phyloP scores from a whole-genome alignment of 2,329 filamentous ascomycete species.

The Fusarium sp. region DNA sequence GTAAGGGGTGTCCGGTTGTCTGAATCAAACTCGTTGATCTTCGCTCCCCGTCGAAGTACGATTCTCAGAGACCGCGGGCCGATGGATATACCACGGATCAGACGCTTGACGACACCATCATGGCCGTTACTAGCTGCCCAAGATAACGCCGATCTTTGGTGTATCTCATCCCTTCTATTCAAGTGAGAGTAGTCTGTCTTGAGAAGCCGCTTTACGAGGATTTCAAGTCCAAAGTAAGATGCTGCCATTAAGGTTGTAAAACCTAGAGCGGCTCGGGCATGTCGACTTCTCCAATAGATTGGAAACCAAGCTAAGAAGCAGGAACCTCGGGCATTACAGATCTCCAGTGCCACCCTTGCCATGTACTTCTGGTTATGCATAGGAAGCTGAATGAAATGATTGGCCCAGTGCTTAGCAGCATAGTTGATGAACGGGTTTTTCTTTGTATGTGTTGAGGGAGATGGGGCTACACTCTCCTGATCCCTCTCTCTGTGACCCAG shows the following conservation, averaged over 20 bases:
- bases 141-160: neutral
- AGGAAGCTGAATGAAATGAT: neutral
- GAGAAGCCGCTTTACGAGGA: neutral
- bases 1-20: neutral
- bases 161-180: neutral
- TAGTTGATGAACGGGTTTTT: neutral
- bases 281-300: neutral
- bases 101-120: neutral
- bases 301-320: neutral
- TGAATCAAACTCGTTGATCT: neutral
- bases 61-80: neutral
- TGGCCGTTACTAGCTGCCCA: neutral
- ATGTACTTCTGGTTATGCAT: neutral
- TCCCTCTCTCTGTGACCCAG: rapidly evolving
- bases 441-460: neutral
- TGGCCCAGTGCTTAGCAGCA: neutral
- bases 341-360: rapidly evolving
- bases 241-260: neutral
- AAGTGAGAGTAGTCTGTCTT: neutral
- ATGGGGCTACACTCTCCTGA: rapidly evolving
- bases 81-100: neutral
- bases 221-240: neutral
- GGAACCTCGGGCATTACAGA: neutral
- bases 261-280: rapidly evolving
- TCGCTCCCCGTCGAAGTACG: neutral